Evolutionary conservation across 345 rosid genomes (phyloP), one percentile per base, ranked within the genome.

Genomic region (Tarenaya hassleriana): DNA sequence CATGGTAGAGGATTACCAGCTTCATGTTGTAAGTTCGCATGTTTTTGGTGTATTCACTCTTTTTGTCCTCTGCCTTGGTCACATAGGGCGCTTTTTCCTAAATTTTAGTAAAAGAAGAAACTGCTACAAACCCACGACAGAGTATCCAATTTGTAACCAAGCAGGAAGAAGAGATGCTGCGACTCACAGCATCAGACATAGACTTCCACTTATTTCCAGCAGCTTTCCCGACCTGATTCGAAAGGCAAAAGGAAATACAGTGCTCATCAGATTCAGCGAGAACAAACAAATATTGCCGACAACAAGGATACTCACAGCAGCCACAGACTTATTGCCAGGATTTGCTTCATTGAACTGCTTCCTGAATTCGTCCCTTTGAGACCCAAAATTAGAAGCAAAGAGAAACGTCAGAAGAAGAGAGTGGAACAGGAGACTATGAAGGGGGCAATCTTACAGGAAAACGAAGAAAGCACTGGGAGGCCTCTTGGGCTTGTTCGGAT

Each of bases 401-500:
- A 3, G 44, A 42, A 0, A 7, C 27, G 35, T 27, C 24, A 16
- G 34, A 2, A 7, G 7, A 18, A 60, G 41, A 12, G 34, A 20
- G n/a, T 39, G 60, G 8, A 50, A 11, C 16, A 40, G 7, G 34
- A 58, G 45, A 45, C 13, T 46, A 6, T 10, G n/a, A 34, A 7
- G 21, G 3, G 41, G 10, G 55, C 9, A 33, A n/a, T 1, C 9
- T 18, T 77, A 87, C 96, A 88, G 84, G 81, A 84, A 88, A 24
- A 88, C 73, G 72, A 88, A 84, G 75, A 88, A 84, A 49, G 90
- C 85, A 56, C 90, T 84, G 7, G 90, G 75, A 67, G 96, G 81
- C 62, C 90, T 77, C 80, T 87, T 87, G 3, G 96, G 96, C 65
- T 81, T 82, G 77, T 84, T 87, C 31, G 94, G 94, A 67, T 87